Percentiles rank a stretch among this genome's conserved stretches.
phyloP scores from a whole-genome alignment of 345 rosid species.

The Murraya koenigii region DNA sequence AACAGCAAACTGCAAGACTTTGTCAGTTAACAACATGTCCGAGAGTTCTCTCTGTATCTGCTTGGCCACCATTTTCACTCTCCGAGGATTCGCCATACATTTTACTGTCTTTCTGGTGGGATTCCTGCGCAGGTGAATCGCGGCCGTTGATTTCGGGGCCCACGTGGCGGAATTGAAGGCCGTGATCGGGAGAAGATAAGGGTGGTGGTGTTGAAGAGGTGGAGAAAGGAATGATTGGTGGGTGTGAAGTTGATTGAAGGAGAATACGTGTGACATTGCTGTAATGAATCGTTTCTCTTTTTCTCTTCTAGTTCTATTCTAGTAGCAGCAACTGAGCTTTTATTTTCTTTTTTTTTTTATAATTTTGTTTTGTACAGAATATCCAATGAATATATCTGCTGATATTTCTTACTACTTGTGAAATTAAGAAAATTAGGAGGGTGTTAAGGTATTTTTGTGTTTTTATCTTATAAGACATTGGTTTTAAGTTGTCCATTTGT shows the following conservation, averaged over 20 bases:
- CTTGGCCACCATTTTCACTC: slow-evolving; percentile 90
- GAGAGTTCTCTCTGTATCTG: slow-evolving; percentile 89
- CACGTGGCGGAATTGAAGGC: slow-evolving; percentile 23
- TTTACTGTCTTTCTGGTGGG: slow-evolving; percentile 12
- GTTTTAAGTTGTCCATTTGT: background rate
- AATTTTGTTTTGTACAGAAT: background rate
- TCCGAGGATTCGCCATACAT: slow-evolving; percentile 91
- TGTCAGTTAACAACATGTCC: slow-evolving; percentile 84
- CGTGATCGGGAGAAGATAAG: slow-evolving; percentile 13
- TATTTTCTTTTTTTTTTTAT: background rate
- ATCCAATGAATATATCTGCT: background rate
- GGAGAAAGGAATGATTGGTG: slow-evolving; percentile 21
- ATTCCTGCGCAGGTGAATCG: slow-evolving; percentile 22
- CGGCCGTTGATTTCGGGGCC: slow-evolving; percentile 26
- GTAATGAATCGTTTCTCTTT: background rate
- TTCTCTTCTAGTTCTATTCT: background rate
- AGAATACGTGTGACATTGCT: slow-evolving; percentile 36
- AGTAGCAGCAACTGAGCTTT: too few species aligned
- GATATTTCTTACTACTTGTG: background rate
- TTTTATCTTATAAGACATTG: background rate
- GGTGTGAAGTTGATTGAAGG: slow-evolving; percentile 19
- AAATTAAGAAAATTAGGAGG: background rate
- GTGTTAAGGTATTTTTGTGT: background rate
- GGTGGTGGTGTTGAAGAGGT: slow-evolving; percentile 9
- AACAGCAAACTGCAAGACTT: slow-evolving; percentile 74